Evolutionary conservation across 2,329 filamentous ascomycete genomes (phyloP).

Genomic region (Cercospora sesami): DNA sequence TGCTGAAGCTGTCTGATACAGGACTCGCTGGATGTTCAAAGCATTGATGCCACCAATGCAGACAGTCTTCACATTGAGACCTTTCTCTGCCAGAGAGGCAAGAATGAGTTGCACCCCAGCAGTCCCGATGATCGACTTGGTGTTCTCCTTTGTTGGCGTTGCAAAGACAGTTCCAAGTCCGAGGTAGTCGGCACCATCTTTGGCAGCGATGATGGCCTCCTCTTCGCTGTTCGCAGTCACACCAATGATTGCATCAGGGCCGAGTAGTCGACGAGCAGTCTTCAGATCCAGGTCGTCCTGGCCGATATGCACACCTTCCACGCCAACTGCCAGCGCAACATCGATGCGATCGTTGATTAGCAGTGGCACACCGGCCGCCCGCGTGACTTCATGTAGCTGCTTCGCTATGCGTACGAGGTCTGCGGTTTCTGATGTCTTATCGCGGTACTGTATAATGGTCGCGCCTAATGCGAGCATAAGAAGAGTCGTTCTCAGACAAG

Average conservation of each 20-base stretch:
- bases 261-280: slow-evolving; percentile 71
- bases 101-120: slow-evolving; percentile 69
- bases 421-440: slow-evolving; percentile 78
- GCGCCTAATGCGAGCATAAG: slow-evolving; percentile 54
- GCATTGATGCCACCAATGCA: slow-evolving; percentile 88
- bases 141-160: slow-evolving; percentile 84
- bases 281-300: slow-evolving; percentile 82
- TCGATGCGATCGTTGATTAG: slow-evolving; percentile 93
- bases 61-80: slow-evolving; percentile 61
- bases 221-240: slow-evolving; percentile 75
- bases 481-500: not conserved
- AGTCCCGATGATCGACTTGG: slow-evolving; percentile 76
- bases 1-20: slow-evolving; percentile 64
- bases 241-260: slow-evolving; percentile 77
- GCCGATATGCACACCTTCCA: slow-evolving; percentile 90
- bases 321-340: slow-evolving; percentile 79
- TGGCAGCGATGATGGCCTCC: slow-evolving; percentile 71
- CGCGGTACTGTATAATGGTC: slow-evolving; percentile 84
- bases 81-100: slow-evolving; percentile 55
- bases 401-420: slow-evolving; percentile 69
- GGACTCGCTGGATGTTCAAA: slow-evolving; percentile 70
- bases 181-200: slow-evolving; percentile 81
- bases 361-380: slow-evolving; percentile 68
- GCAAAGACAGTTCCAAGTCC: slow-evolving; percentile 88
- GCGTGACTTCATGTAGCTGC: slow-evolving; percentile 70